Conservation (phyloP, 257 asterid genomes). For the Sherardia arvensis region DNA sequence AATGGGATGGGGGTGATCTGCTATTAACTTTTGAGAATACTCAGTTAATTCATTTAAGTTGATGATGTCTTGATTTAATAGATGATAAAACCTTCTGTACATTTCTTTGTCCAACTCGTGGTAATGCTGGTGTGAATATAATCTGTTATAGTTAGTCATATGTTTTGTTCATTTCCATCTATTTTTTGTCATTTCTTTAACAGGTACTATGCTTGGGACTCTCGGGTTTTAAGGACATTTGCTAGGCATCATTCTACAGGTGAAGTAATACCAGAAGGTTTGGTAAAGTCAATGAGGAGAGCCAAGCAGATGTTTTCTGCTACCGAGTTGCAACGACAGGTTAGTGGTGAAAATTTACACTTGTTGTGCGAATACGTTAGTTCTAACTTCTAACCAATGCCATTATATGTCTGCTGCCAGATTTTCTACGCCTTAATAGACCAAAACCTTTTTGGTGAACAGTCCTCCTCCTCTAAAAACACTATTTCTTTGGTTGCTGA, state of each 20-base stretch:
- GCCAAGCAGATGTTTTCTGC: slow-evolving; percentile 90
- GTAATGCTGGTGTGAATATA: background rate
- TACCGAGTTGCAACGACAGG: slow-evolving; percentile 94
- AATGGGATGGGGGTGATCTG: slow-evolving; percentile 5
- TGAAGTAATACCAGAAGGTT: slow-evolving; percentile 71
- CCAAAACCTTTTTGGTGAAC: slow-evolving; percentile 60
- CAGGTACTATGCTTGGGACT: slow-evolving; percentile 93
- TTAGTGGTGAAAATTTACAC: slow-evolving; percentile 21
- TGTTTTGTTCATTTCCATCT: background rate
- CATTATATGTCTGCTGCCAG: slow-evolving; percentile 28
- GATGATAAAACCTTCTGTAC: background rate
- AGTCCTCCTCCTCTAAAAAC: slow-evolving; percentile 39
- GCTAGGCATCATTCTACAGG: slow-evolving; percentile 81
- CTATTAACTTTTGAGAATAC: background rate
- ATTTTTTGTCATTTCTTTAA: background rate
- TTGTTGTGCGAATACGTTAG: slow-evolving; percentile 5
- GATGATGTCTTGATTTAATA: background rate
- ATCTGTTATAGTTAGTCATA: slow-evolving; percentile 3
- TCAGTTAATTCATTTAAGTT: background rate
- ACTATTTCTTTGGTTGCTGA: slow-evolving; percentile 57
- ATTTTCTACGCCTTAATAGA: slow-evolving; percentile 78
- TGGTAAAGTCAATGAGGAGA: slow-evolving; percentile 60
- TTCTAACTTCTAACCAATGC: background rate
- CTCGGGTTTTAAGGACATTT: slow-evolving; percentile 62
- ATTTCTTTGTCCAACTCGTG: slow-evolving; percentile 1